Base-by-base conservation (phyloP, 2,329 filamentous ascomycete species). In the Fusarium devonianum region DNA sequence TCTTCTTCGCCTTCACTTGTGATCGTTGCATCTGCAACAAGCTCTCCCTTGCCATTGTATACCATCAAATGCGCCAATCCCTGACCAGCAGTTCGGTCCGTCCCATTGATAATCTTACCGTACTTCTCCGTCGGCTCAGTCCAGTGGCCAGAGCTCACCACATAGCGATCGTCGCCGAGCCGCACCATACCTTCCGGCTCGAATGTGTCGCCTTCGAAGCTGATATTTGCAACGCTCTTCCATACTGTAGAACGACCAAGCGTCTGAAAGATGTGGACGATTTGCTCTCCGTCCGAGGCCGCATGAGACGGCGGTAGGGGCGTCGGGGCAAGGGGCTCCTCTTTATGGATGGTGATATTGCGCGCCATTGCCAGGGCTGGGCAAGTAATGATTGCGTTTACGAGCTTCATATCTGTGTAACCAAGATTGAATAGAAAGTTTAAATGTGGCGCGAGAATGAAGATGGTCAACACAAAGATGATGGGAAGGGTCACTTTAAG, bases 121-220 rank as follows among this genome's bases (percentile, higher is more conserved):
- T 73, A 77, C 45, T 72, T 73, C 11, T 68, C 40, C 3, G 74
- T 78, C 0, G 64, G 64, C 16, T 64, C 58, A 4, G 69, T 77
- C 57, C 75, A 79, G 56, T 78, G 72, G 13, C 73, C 76, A 8
- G 73, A 70, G 16, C 72, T 74, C 28, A 80, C 68, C 49, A 79
- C 68, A 44, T 74, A 78, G 12, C 75, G 73, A 30, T 78, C 69
- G 14, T 69, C 53, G 6, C 72, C 69, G 1, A 79, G 54, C 4
- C 74, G 71, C 10, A 77, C 70, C 35, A 80, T 73, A 4, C 78
- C 77, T 50, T 80, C 78, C 2, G 78, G 77, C 47, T 80, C 78
- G 53, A 73, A 77, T 1, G 73, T 73, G 46, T 78, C 71, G 19
- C 74, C 76, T 42, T 78, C 67, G 25, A 79, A 71, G 5, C 56